Evolutionary conservation across 2,329 filamentous ascomycete species (phyloP).

Genomic region (Botrytis galanthina): DNA sequence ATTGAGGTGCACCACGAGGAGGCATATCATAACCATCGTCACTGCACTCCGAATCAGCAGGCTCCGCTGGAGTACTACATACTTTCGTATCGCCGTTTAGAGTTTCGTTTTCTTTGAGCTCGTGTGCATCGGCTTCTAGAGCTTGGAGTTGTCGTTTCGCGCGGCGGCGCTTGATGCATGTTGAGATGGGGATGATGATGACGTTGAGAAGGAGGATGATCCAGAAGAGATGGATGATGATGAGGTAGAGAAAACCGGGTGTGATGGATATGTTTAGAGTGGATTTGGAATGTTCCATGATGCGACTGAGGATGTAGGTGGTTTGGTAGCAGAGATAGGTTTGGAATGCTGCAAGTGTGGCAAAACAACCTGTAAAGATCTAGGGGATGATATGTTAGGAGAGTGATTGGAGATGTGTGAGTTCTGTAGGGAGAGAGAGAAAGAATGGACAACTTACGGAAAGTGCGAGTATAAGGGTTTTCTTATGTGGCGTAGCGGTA

Average conservation of each 20-base stretch:
- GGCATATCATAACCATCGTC: background rate
- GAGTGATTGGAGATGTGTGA: background rate
- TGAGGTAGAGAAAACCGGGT: background rate
- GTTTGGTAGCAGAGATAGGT: background rate
- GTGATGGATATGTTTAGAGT: background rate
- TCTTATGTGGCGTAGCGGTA: background rate
- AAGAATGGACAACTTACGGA: background rate
- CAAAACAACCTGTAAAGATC: background rate
- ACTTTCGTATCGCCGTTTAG: background rate
- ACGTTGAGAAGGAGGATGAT: background rate
- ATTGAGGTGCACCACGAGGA: background rate
- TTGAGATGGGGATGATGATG: background rate
- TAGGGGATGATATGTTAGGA: background rate
- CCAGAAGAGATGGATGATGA: background rate
- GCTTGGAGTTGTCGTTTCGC: no score
- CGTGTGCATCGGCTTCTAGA: background rate
- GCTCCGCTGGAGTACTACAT: background rate
- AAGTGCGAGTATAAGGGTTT: background rate
- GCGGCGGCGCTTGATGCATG: background rate
- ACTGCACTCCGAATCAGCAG: background rate
- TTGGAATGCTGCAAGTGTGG: background rate
- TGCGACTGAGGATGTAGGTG: background rate
- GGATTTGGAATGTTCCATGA: background rate
- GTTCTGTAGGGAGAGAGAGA: fast-evolving
- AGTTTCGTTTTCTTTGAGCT: background rate